Percentiles rank a stretch among this genome's conserved stretches.
Evolutionary conservation across 192 early-diverging fungal genomes (phyloP).

Genomic region (Cladochytrium replicatum): DNA sequence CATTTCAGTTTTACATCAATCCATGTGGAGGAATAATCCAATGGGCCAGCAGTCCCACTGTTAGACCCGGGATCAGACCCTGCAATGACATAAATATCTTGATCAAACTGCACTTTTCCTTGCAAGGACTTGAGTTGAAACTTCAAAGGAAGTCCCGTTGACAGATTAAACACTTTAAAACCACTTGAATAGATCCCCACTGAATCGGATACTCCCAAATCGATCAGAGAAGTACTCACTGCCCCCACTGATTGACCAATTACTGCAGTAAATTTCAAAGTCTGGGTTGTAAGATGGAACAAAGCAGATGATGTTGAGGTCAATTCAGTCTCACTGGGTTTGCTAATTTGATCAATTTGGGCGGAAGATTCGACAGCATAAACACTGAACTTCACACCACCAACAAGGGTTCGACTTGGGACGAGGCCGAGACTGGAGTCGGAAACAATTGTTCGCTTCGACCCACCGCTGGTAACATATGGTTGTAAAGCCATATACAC

Average conservation of each 20-base stretch:
- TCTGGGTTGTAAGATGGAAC: slow-evolving; percentile 54
- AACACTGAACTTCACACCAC: slow-evolving; percentile 69
- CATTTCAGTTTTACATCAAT: slow-evolving; percentile 51
- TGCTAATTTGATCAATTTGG: neutral
- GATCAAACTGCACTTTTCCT: neutral
- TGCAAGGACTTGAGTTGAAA: slow-evolving; percentile 22
- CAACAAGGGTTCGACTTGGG: slow-evolving; percentile 43
- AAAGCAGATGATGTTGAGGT: slow-evolving; percentile 5
- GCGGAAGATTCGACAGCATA: slow-evolving; percentile 34
- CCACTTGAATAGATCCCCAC: slow-evolving; percentile 44
- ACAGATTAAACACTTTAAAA: slow-evolving; percentile 61
- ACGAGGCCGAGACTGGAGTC: neutral
- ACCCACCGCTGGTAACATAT: slow-evolving; percentile 1
- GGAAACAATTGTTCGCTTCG: neutral
- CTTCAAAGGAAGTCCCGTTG: slow-evolving; percentile 58
- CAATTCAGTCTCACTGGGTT: neutral
- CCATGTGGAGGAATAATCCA: slow-evolving; percentile 1
- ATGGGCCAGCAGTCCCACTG: neutral
- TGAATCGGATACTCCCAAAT: slow-evolving; percentile 48
- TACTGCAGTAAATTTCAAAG: slow-evolving; percentile 66
- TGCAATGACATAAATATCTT: neutral
- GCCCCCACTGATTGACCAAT: slow-evolving; percentile 69
- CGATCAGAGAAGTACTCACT: slow-evolving; percentile 54
- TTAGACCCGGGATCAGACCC: neutral
- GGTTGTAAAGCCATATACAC: slow-evolving; percentile 77